Base-by-base conservation (phyloP, 108 stramenopile species). In the Parmales sp. region DNA sequence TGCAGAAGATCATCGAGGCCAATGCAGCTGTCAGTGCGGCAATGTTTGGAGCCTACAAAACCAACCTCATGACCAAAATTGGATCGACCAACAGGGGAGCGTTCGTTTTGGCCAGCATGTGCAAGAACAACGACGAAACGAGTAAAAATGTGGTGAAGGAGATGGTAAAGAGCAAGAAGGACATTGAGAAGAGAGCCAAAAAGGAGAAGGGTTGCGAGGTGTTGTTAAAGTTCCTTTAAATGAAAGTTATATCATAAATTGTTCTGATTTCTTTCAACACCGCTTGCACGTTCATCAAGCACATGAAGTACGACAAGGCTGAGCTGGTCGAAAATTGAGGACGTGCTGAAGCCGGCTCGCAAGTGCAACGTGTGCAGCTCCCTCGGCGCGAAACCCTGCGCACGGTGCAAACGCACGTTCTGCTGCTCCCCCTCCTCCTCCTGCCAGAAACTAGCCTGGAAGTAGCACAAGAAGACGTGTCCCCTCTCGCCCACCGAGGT, bases 91-190 rank as follows among this genome's bases (percentile, higher is more conserved):
- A 85, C 68, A 76, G 91, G 37, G 91, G 86, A 19, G 87, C 87
- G 9, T 89, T 92, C 69, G 86, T 92, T 22, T 65, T 90, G 36
- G 74, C 78, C 25, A 82, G 89, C 20, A 73, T 90, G 25, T 71
- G 75, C 23, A 74, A 87, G 65, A 78, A 83, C 3, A 34, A 11
- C 5, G 13, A 28, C 5, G 74, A 76, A 7, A 51, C 72, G 63
- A 72, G 85, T 49, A 79, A 70, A 49, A 45, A 66, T 7, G 75
- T 73, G 19, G 80, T 77, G 1, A 72, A 71, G 36, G 72, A 74
- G 45, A 76, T 75, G 13, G 51, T 83, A 28, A 80, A 77, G n/a
- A 41, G 45, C 45, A 74, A 54, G 39, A 80, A 82, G 74, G 41
- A 69, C 63, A 4, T 66, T 36, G 77, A 74, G 60, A 50, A 73